Evolutionary conservation across 768 basidiomycete genomes (phyloP).

Genomic region (Kwoniella bestiolae): DNA sequence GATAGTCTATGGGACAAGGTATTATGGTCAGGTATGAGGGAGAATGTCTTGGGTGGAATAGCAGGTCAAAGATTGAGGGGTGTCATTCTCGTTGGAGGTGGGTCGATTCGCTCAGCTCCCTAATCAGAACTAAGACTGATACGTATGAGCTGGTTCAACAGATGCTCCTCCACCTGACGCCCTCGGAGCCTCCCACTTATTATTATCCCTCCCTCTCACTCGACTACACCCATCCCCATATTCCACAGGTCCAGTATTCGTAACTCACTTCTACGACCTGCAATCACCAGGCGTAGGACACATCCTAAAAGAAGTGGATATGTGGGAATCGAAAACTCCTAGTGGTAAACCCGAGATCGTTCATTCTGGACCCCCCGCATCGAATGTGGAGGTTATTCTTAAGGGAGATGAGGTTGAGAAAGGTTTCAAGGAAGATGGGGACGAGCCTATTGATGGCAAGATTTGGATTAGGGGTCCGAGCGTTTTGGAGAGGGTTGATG

Average conservation of each 20-base stretch:
- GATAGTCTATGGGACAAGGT: slow-evolving; percentile 83
- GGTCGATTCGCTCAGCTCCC: slow-evolving; percentile 28
- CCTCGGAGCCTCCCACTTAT: slow-evolving; percentile 66
- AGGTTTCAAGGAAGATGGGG: slow-evolving; percentile 55
- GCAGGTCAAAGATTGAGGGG: slow-evolving; percentile 68
- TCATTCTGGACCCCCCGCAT: slow-evolving; percentile 77
- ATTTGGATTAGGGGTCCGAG: slow-evolving; percentile 71
- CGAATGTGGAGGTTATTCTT: slow-evolving; percentile 84
- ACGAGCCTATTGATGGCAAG: slow-evolving; percentile 30
- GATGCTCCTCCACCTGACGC: slow-evolving; percentile 33
- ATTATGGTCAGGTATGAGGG: slow-evolving; percentile 71
- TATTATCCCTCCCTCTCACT: slow-evolving; percentile 76
- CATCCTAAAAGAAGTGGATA: slow-evolving; percentile 56
- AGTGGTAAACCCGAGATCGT: slow-evolving; percentile 41
- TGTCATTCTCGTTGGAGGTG: slow-evolving; percentile 76
- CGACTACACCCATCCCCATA: slow-evolving; percentile 65
- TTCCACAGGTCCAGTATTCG: slow-evolving; percentile 76
- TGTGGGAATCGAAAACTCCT: not conserved
- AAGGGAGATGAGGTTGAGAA: slow-evolving; percentile 71
- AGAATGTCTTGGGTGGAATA: slow-evolving; percentile 65
- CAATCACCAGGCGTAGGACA: slow-evolving; percentile 61
- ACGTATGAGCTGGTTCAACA: slow-evolving; percentile 3
- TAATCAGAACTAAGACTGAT: slow-evolving; percentile 9
- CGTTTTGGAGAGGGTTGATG: slow-evolving; percentile 65
- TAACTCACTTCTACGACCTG: slow-evolving; percentile 81